These are phyloP conservation scores for Nothophoma quercina DNA, from an alignment of 2,329 filamentous ascomycete genomes.

Conservation along the genomic window DNA sequence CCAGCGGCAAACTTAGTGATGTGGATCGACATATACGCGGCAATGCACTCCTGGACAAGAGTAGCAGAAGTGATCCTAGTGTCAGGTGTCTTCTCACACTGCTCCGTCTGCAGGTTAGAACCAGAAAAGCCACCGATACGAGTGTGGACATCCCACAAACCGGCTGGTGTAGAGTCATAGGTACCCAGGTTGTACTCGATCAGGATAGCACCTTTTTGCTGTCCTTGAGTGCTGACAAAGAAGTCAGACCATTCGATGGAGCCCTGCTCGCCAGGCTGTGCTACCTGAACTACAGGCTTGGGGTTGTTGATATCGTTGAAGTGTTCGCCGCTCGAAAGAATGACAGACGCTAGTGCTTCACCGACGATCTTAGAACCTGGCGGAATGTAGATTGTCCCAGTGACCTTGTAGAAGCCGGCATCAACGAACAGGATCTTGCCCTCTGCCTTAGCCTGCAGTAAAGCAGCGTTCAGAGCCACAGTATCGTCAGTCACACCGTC, in stretches of 20 bases:
- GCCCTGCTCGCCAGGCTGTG: conserved; percentile 68
- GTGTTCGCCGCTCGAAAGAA: conserved; percentile 74
- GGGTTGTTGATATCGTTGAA: conserved; percentile 61
- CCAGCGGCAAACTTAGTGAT: conserved; percentile 62
- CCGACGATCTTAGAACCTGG: conserved; percentile 82
- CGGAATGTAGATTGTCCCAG: conserved; percentile 62
- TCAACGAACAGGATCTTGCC: conserved; percentile 64
- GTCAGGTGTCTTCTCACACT: conserved; percentile 77
- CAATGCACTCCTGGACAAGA: conserved; percentile 71
- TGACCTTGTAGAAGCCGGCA: conserved; percentile 64
- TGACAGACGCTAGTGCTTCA: conserved; percentile 82
- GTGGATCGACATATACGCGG: conserved; percentile 66
- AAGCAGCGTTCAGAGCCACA: conserved; percentile 74
- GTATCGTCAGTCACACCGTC: conserved; percentile 89
- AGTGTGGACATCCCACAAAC: conserved; percentile 87
- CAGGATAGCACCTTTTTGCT: conserved; percentile 71
- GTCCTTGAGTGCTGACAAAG: conserved; percentile 72
- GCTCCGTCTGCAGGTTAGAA: conserved; percentile 77
- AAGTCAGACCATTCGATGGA: conserved; percentile 75
- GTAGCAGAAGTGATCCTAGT: conserved; percentile 57
- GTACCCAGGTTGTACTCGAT: conserved; percentile 75
- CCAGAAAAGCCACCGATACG: conserved; percentile 83
- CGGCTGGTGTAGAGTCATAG: conserved; percentile 65
- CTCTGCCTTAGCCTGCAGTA: conserved; percentile 68
- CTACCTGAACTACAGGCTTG: conserved; percentile 72